These are phyloP conservation scores for Tremella yokohamensis DNA, from an alignment of 768 basidiomycete species.

Conservation along the genomic window DNA sequence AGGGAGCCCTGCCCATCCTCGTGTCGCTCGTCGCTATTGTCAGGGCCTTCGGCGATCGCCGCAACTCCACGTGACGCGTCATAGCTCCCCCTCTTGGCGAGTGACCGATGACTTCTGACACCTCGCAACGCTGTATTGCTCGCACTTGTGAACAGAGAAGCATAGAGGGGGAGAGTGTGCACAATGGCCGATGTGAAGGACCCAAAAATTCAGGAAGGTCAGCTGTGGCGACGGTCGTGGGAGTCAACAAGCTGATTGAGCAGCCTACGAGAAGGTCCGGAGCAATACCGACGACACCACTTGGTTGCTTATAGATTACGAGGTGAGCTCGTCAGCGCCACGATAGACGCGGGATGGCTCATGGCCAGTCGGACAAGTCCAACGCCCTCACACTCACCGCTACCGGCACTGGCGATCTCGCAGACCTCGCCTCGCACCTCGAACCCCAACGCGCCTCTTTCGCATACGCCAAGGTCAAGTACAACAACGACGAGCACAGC, in stretches of 20 bases:
- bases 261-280: constrained; percentile 85
- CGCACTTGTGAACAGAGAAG: too few species aligned
- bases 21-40: too few species aligned
- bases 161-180: too few species aligned
- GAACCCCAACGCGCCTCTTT: constrained; percentile 68
- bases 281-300: constrained; percentile 79
- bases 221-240: background rate
- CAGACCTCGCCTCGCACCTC: constrained; percentile 69
- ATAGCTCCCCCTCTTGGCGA: too few species aligned
- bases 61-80: too few species aligned
- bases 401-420: constrained; percentile 75
- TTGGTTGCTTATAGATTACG: constrained; percentile 88
- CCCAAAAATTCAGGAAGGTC: constrained; percentile 69
- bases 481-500: constrained; percentile 53
- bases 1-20: too few species aligned
- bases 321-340: constrained; percentile 55
- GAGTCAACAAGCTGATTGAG: background rate
- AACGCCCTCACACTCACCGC: constrained; percentile 74
- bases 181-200: constrained; percentile 71
- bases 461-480: constrained; percentile 78
- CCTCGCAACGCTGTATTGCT: too few species aligned
- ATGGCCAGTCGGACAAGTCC: constrained; percentile 44
- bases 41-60: too few species aligned
- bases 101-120: too few species aligned
- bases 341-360: background rate